A percentile compares a stretch with the other conserved stretches of the same genome.
Conservation (phyloP, 2,329 filamentous ascomycete species). For the Claviceps africana region DNA sequence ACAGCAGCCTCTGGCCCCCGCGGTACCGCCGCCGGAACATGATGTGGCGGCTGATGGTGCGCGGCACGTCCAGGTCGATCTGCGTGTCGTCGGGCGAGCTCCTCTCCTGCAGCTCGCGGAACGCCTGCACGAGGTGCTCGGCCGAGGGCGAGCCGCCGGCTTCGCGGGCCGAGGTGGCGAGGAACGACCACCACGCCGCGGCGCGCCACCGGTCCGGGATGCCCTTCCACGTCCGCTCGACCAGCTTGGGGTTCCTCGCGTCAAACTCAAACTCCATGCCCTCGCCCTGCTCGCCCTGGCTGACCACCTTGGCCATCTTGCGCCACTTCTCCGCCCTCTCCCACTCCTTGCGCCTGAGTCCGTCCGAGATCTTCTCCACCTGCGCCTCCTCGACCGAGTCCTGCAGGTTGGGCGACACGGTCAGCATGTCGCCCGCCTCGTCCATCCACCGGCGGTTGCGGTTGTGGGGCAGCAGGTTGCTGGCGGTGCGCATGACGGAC, state of each 20-base stretch:
- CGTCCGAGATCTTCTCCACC: slow-evolving; percentile 36
- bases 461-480: slow-evolving; percentile 47
- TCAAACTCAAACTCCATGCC: slow-evolving; percentile 68
- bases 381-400: slow-evolving; percentile 42
- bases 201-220: slow-evolving; percentile 93
- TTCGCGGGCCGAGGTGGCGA: slow-evolving; percentile 60
- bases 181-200: slow-evolving; percentile 88
- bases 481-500: slow-evolving; percentile 41
- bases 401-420: slow-evolving; percentile 40
- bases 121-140: slow-evolving; percentile 56
- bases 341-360: slow-evolving; percentile 48
- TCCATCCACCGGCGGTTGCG: slow-evolving; percentile 47
- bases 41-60: slow-evolving; percentile 89
- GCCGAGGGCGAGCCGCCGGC: slow-evolving; percentile 48
- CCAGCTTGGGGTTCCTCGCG: slow-evolving; percentile 64
- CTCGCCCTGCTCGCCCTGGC: slow-evolving; percentile 37
- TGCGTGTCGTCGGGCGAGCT: slow-evolving; percentile 84
- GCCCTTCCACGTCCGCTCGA: slow-evolving; percentile 92
- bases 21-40: slow-evolving; percentile 92
- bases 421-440: slow-evolving; percentile 54
- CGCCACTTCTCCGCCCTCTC: slow-evolving; percentile 53
- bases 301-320: slow-evolving; percentile 47
- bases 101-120: slow-evolving; percentile 56
- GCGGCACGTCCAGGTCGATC: slow-evolving; percentile 91
- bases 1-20: slow-evolving; percentile 81